Percentiles rank a stretch among this genome's conserved stretches.
phyloP scores from a whole-genome alignment of 2,329 filamentous ascomycete genomes.

The Pyrenophora graminea region DNA sequence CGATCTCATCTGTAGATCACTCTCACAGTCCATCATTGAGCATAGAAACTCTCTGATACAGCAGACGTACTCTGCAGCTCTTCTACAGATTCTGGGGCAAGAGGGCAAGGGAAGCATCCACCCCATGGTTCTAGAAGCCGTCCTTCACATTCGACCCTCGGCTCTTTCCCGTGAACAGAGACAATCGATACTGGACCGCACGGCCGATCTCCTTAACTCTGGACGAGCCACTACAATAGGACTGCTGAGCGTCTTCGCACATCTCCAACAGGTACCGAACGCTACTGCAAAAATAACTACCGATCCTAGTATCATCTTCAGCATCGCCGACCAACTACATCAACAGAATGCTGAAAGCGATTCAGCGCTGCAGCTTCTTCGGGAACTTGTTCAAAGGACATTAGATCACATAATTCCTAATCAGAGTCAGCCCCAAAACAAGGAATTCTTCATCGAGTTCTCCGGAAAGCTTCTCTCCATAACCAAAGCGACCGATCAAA shows the following conservation, averaged over 20 bases:
- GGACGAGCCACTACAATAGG: conserved; percentile 10
- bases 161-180: conserved; percentile 39
- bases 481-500: conserved; percentile 25
- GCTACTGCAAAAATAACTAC: conserved; percentile 41
- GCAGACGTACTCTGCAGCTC: conserved; percentile 24
- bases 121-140: conserved; percentile 19
- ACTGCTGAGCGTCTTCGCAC: conserved; percentile 34
- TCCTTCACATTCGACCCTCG: conserved; percentile 29
- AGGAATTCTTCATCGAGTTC: conserved; percentile 36
- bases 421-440: conserved; percentile 41
- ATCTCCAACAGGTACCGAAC: conserved; percentile 43
- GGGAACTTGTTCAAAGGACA: conserved; percentile 31
- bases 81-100: conserved; percentile 21
- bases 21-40: conserved; percentile 31
- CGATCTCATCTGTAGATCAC: conserved; percentile 17
- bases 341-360: conserved; percentile 15
- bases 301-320: conserved; percentile 30
- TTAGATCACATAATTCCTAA: conserved; percentile 40
- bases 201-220: conserved; percentile 23
- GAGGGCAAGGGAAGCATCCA: conserved; percentile 10
- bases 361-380: conserved; percentile 26
- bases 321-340: conserved; percentile 34
- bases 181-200: conserved; percentile 37
- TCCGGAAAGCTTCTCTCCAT: conserved; percentile 24
- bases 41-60: conserved; percentile 23